Percentiles rank a stretch among this genome's conserved stretches.
phyloP scores from a whole-genome alignment of 2,329 filamentous ascomycete genomes.

The Venturia asperata region DNA sequence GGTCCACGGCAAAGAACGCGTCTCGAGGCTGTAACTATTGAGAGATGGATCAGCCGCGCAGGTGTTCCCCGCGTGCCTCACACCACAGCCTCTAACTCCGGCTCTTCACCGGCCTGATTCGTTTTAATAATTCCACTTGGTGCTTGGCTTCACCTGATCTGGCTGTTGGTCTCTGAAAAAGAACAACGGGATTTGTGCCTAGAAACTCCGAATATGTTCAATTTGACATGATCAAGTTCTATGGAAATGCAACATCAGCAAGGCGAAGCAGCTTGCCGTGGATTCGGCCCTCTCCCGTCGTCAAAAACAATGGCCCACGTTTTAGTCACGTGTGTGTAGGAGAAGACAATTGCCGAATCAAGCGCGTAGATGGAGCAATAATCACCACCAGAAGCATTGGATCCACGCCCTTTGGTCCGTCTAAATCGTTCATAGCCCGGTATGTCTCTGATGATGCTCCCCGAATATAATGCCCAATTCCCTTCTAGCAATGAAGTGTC shows the following conservation, averaged over 20 bases:
- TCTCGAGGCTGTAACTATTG: not conserved
- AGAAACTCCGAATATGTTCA: not conserved
- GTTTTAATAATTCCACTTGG: slow-evolving; percentile 2
- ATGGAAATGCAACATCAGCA: not conserved
- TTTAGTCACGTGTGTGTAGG: not conserved
- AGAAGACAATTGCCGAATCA: not conserved
- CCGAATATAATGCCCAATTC: slow-evolving; percentile 10
- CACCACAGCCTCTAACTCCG: not conserved
- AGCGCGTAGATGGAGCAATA: slow-evolving; percentile 12
- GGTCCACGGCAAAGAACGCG: not conserved
- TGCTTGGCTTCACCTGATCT: slow-evolving; percentile 7
- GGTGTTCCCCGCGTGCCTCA: not conserved
- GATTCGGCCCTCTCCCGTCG: not conserved
- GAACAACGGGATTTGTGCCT: not conserved
- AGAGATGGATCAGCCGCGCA: not conserved
- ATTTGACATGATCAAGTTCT: not conserved
- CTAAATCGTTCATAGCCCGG: slow-evolving; percentile 13
- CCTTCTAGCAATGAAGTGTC: slow-evolving; percentile 7
- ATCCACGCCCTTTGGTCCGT: slow-evolving; percentile 11
- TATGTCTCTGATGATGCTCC: slow-evolving; percentile 13
- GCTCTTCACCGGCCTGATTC: slow-evolving; percentile 9
- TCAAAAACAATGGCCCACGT: not conserved
- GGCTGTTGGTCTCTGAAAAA: not conserved
- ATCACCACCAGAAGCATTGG: slow-evolving; percentile 15
- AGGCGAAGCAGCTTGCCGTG: not conserved